These are phyloP conservation scores for Cylindrotheca closterium DNA, from an alignment of 108 stramenopile genomes.

Conservation along the genomic window DNA sequence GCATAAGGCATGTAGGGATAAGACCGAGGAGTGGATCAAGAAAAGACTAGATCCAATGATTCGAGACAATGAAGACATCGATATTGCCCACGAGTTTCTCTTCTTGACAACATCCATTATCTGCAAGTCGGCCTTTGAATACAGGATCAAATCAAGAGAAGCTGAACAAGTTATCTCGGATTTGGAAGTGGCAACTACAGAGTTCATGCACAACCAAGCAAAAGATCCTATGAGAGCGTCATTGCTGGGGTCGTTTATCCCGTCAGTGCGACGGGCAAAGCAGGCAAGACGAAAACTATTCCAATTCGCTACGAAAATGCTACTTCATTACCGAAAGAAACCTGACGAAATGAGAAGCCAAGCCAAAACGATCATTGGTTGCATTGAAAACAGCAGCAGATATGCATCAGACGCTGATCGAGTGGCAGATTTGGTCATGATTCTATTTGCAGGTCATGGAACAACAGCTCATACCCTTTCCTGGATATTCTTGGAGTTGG, in stretches of 20 bases:
- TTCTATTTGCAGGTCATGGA: conserved; percentile 49
- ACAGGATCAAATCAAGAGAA: conserved; percentile 29
- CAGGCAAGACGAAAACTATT: conserved; percentile 7
- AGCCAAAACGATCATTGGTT: conserved; percentile 32
- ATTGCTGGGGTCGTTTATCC: conserved; percentile 10
- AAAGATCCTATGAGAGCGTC: conserved; percentile 7
- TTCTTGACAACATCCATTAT: conserved; percentile 42
- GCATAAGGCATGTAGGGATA: conserved; percentile 26
- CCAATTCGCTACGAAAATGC: conserved; percentile 24
- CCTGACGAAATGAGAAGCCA: conserved; percentile 12
- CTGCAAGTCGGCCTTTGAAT: conserved; percentile 52
- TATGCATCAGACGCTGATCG: conserved; percentile 38
- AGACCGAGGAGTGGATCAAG: conserved; percentile 43
- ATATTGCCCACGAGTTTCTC: conserved; percentile 41
- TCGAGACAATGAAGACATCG: conserved; percentile 21
- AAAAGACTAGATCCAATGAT: conserved; percentile 14
- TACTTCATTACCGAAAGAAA: conserved; percentile 26
- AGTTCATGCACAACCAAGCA: conserved; percentile 10
- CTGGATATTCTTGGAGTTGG: conserved; percentile 43
- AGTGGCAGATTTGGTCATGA: conserved; percentile 40
- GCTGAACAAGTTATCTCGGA: conserved; percentile 13
- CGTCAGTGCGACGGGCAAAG: conserved; percentile 12
- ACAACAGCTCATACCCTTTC: conserved; percentile 46
- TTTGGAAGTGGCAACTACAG: conserved; percentile 16
- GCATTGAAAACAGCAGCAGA: conserved; percentile 32